Evolutionary conservation across 1,284 basidiomycete species (phyloP).

Genomic region (Porogramme epimiltina): DNA sequence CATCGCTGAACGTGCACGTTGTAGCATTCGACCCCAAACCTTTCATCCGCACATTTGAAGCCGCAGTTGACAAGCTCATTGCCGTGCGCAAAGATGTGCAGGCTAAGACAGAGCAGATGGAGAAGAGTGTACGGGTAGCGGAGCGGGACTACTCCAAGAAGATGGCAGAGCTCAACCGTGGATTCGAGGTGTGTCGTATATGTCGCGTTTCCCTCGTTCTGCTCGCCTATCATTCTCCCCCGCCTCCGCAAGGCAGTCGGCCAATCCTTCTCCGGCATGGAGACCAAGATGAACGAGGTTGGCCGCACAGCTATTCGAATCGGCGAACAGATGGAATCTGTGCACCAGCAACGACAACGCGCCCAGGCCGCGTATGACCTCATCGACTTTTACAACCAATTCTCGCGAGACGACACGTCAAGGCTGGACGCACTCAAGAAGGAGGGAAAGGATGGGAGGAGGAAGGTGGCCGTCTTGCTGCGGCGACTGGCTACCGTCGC

Average conservation of each 20-base stretch:
- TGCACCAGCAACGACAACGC: conserved; percentile 90
- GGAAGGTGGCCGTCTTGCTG: conserved; percentile 89
- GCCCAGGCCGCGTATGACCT: conserved; percentile 94
- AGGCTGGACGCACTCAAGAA: conserved; percentile 83
- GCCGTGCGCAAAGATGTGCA: conserved; percentile 87
- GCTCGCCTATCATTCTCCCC: background rate
- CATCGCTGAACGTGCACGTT: background rate
- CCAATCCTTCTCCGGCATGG: conserved; percentile 83
- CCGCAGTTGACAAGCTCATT: conserved; percentile 86
- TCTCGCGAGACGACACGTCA: conserved; percentile 83
- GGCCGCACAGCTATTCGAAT: conserved; percentile 94
- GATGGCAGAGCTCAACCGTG: conserved; percentile 88
- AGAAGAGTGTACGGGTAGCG: conserved; percentile 87
- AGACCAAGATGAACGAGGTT: conserved; percentile 90
- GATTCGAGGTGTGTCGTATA: conserved; percentile 75
- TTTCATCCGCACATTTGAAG: conserved; percentile 91
- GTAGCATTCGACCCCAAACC: conserved; percentile 92
- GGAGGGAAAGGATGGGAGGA: conserved; percentile 84
- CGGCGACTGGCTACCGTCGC: conserved; percentile 87
- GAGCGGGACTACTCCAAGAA: conserved; percentile 95
- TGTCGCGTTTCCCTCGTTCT: background rate
- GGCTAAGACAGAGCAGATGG: conserved; percentile 86
- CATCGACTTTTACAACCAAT: conserved; percentile 95
- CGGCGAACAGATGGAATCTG: conserved; percentile 94
- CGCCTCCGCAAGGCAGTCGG: conserved; percentile 81